Evolutionary conservation across 2,329 filamentous ascomycete species (phyloP).

Genomic region (Parascedosporium putredinis): DNA sequence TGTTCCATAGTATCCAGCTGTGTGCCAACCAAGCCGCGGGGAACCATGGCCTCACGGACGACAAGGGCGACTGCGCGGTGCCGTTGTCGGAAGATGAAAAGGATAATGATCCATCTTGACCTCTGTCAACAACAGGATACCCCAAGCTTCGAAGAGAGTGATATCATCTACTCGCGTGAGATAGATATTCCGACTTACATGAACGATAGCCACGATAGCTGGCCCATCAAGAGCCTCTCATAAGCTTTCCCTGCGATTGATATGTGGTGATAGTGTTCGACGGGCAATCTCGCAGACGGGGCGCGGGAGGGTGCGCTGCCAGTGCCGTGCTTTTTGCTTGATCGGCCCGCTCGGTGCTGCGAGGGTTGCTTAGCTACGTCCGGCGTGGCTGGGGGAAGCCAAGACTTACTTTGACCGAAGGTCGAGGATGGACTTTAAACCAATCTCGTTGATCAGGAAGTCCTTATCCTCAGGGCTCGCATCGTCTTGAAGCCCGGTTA

Average conservation of each 20-base stretch:
- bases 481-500: no score
- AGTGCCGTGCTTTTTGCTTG: conserved; percentile 49
- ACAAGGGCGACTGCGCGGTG: conserved; percentile 60
- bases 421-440: conserved; percentile 66
- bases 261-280: conserved; percentile 54
- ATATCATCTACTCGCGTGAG: no score
- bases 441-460: conserved; percentile 46
- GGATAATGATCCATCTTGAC: conserved; percentile 36
- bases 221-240: conserved; percentile 36
- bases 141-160: no score
- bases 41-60: conserved; percentile 58
- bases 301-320: conserved; percentile 22
- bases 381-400: neutral
- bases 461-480: conserved; percentile 56
- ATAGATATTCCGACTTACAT: no score
- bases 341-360: conserved; percentile 61
- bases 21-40: conserved; percentile 60
- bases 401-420: conserved; percentile 59
- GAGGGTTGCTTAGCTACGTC: neutral
- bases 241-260: conserved; percentile 66
- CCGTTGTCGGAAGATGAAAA: conserved; percentile 58
- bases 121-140: no score
- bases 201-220: conserved; percentile 9
- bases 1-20: conserved; percentile 59
- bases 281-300: conserved; percentile 48